Percentiles rank a stretch among this genome's conserved stretches.
Evolutionary conservation across 2,329 filamentous ascomycete species (phyloP).

Genomic region (Phialophora tarda): DNA sequence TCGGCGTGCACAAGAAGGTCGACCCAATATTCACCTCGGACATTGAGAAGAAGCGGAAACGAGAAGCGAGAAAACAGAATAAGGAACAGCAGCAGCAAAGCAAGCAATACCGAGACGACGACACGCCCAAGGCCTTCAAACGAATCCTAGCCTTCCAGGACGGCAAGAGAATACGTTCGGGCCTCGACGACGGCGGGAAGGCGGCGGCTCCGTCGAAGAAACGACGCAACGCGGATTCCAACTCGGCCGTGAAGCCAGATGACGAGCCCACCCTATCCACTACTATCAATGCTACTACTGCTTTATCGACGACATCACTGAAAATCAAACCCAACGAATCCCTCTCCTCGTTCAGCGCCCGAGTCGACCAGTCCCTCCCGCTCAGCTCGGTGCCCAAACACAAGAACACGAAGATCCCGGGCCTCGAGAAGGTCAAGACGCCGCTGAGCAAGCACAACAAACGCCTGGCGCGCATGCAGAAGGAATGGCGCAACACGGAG

Average conservation of each 20-base stretch:
- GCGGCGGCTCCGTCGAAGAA: slow-evolving; percentile 44
- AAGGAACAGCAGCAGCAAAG: slow-evolving; percentile 43
- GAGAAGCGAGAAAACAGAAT: slow-evolving; percentile 41
- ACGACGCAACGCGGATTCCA: slow-evolving; percentile 51
- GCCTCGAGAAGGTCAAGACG: slow-evolving; percentile 61
- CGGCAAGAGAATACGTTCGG: slow-evolving; percentile 63
- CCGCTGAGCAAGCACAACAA: slow-evolving; percentile 81
- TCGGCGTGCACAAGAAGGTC: slow-evolving; percentile 51
- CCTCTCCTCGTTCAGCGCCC: slow-evolving; percentile 77
- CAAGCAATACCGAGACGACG: slow-evolving; percentile 61
- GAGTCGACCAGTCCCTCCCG: slow-evolving; percentile 84
- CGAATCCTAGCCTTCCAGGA: slow-evolving; percentile 77
- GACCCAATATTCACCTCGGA: slow-evolving; percentile 46
- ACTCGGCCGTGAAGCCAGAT: slow-evolving; percentile 32
- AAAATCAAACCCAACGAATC: slow-evolving; percentile 84
- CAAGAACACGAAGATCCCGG: slow-evolving; percentile 56
- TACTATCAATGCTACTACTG: slow-evolving; percentile 12
- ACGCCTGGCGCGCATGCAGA: slow-evolving; percentile 68
- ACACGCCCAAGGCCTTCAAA: slow-evolving; percentile 86
- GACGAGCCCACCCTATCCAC: slow-evolving; percentile 16
- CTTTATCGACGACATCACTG: slow-evolving; percentile 25
- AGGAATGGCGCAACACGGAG: slow-evolving; percentile 63
- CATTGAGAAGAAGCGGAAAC: slow-evolving; percentile 41
- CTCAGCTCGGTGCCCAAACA: slow-evolving; percentile 69
- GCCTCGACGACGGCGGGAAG: slow-evolving; percentile 74